Percentiles rank a stretch among this genome's conserved stretches.
Evolutionary conservation across 352 stramenopile species (phyloP).

Genomic region (Globisporangium sylvaticum): DNA sequence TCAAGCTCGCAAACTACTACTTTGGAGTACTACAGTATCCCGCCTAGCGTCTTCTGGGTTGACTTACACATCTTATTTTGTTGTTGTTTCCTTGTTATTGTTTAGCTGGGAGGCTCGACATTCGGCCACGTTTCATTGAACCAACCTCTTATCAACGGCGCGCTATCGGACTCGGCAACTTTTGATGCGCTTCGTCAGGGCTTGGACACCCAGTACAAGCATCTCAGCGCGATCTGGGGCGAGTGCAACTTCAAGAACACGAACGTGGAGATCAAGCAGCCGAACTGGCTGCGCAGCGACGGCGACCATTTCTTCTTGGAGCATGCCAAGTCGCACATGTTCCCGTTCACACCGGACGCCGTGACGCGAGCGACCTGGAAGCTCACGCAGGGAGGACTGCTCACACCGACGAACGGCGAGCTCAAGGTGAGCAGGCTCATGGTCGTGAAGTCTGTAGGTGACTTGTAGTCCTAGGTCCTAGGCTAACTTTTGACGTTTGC

Average conservation of each 20-base stretch:
- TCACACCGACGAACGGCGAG: neutral
- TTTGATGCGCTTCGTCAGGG: neutral
- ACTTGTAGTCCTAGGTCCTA: no score
- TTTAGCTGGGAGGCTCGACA: neutral
- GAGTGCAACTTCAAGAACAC: neutral
- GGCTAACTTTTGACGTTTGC: neutral
- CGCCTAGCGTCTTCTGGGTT: no score
- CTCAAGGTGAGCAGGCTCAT: no score
- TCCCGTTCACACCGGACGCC: neutral
- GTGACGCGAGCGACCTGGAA: neutral
- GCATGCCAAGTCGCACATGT: neutral
- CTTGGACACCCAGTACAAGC: neutral
- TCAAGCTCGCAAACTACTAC: no score
- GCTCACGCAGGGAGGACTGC: neutral
- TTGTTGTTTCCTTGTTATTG: no score
- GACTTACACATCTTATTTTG: neutral
- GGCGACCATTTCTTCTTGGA: neutral
- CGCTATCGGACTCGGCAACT: neutral
- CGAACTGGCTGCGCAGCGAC: neutral
- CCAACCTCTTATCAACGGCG: neutral
- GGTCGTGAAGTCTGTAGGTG: no score
- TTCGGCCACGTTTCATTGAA: neutral
- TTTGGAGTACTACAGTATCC: no score
- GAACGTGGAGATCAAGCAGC: neutral
- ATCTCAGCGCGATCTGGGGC: neutral